Base-by-base conservation (phyloP, 139 green algal genomes). In the Chlamydomonas sp. region DNA sequence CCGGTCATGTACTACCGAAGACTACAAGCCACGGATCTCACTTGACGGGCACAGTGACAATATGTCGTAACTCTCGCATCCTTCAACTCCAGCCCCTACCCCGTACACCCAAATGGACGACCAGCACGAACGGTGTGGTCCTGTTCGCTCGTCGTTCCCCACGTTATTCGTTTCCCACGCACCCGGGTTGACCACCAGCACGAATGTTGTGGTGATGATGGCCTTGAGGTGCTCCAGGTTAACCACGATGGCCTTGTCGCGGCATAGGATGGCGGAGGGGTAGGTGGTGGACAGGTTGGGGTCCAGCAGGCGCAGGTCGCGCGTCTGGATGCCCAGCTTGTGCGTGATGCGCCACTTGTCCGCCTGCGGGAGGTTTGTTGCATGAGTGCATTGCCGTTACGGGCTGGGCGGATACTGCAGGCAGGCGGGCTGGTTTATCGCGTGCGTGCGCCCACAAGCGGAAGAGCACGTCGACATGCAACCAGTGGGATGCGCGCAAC, bases 231-330 rank as follows among this genome's bases (percentile, higher is more conserved):
- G 84, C 92, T 95, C 91, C 85, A 96, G 85, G 85, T 92, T 93
- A 17, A 96, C 88, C 62, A 96, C 91, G 20, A 96, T 89, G 67
- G 91, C 90, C 68, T 84, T 91, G 66, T 95, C 93, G 67, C 93
- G 92, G 68, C 89, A 94, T 63, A 96, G 92, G 85, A 96, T 96
- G 79, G 90, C 91, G 14, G 88, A 94, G 31, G 92, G 93, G 92
- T 94, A 94, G 76, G 89, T 92, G 66, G 91, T 92, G 72, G 78
- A 86, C 61, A 93, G 84, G 57, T 79, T 73, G 66, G 91, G 92
- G 85, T 96, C 93, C 90, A 96, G 91, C 71, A 96, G 89, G 16
- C 93, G 90, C 76, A 96, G 91, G 87, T 96, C 93, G 64, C 93
- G 91, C 0, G 86, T 88, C 85, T 96, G 92, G 67, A 96, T 92